Base-by-base conservation (phyloP, 306 rosid genomes). In the Prunus mongolica region DNA sequence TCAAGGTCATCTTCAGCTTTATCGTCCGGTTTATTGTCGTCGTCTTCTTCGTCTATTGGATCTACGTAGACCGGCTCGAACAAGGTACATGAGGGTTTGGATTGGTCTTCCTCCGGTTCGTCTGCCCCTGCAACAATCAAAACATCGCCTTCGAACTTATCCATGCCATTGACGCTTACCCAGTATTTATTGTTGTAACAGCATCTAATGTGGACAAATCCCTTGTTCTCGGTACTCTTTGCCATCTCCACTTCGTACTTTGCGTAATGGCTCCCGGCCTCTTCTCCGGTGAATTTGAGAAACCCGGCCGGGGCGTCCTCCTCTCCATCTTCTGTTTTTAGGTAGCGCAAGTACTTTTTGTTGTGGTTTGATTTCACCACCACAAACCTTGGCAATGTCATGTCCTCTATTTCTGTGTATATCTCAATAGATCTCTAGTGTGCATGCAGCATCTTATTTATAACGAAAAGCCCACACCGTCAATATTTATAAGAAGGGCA, bases 141-240 rank as follows among this genome's bases (percentile, higher is more conserved):
- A 56, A 8, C 24, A 3, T 56, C 12, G 25, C n/a, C 3, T 6
- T 56, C 27, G 22, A 56, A 56, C 61, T 8, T 56, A 56, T 56
- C 12, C 2, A 24, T n/a, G 24, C 25, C 14, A 3, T 10, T 19
- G 9, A 19, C 25, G 61, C 61, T 56, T 56, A n/a, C 61, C 61
- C 61, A 56, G 72, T 67, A 67, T 67, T 67, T 67, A 19, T 67
- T 67, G 72, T 67, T 67, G 55, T 44, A 44, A 20, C 72, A 67
- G n/a, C 72, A 67, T 46, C 72, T 46, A 3, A 57, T 5, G 51
- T 72, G 67, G 67, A 41, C 77, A 28, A 25, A 25, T 16, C 34
- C 69, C 69, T 4, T 49, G 13, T 44, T 45, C 27, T 20, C 64
- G 0, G 16, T 22, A 12, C 28, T 73, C 77, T 22, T 61, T 0